phyloP scores from a whole-genome alignment of 202 grass and related monocot genomes.

The Brachypodium distachyon region DNA sequence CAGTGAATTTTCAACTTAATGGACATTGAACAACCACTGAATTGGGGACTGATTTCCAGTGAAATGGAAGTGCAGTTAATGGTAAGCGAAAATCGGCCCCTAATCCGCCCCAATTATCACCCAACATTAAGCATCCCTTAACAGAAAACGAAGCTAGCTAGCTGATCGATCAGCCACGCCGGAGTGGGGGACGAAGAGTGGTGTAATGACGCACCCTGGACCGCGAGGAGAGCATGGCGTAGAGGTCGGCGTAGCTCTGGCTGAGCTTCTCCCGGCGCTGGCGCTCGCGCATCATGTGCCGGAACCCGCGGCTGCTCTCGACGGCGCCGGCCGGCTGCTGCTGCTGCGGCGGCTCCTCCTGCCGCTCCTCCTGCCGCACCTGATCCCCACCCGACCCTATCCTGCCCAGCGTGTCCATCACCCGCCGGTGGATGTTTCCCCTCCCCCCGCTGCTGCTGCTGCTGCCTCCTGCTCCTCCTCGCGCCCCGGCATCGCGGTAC shows the following conservation, averaged over 20 bases:
- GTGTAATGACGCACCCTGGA: slow-evolving; percentile 50
- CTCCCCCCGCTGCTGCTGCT: background rate
- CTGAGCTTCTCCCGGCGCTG: slow-evolving; percentile 95
- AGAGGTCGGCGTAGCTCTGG: slow-evolving; percentile 86
- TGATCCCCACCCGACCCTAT: background rate
- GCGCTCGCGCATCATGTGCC: slow-evolving; percentile 97
- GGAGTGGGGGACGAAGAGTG: background rate
- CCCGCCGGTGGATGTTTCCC: slow-evolving; percentile 18
- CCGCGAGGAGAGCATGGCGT: slow-evolving; percentile 50
- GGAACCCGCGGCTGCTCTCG: slow-evolving; percentile 82
- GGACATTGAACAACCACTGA: background rate
- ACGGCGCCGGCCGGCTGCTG: background rate
- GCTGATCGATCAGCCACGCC: too few species aligned
- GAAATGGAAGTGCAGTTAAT: too few species aligned
- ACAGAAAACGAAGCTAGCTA: background rate
- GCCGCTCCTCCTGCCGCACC: background rate
- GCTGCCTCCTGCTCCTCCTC: background rate
- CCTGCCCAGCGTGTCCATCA: slow-evolving; percentile 28
- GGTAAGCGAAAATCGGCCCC: too few species aligned
- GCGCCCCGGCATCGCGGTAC: background rate
- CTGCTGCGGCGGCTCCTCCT: background rate
- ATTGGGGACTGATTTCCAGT: background rate
- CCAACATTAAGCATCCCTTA: too few species aligned
- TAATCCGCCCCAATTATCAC: too few species aligned
- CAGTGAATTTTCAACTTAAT: background rate